These are phyloP conservation scores for Alternaria sp. DNA, from an alignment of 2,329 filamentous ascomycete genomes.

Conservation along the genomic window DNA sequence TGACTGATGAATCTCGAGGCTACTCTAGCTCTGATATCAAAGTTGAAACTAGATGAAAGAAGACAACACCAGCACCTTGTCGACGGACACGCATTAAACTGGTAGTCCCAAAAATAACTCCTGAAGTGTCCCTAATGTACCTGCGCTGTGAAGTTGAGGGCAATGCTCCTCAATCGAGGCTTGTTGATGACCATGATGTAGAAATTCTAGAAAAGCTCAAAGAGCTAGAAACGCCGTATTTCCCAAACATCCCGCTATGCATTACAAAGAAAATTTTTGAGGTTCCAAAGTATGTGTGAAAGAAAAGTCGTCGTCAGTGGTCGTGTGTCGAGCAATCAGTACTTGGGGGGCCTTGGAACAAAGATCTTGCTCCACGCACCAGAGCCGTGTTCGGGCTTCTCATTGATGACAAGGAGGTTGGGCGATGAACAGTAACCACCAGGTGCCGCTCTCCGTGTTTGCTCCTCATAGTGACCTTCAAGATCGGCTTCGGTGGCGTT, in stretches of 20 bases:
- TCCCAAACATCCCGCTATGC: slow-evolving; percentile 15
- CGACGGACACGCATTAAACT: slow-evolving; percentile 1
- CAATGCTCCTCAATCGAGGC: neutral
- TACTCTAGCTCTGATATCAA: neutral
- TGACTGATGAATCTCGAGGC: neutral
- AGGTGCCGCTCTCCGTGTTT: slow-evolving; percentile 57
- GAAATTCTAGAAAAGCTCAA: slow-evolving; percentile 2
- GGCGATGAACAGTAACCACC: slow-evolving; percentile 66
- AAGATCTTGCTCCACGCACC: slow-evolving; percentile 46
- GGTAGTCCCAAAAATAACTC: neutral
- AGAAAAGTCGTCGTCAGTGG: slow-evolving; percentile 7
- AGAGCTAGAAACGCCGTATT: slow-evolving; percentile 7
- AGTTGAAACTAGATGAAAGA: slow-evolving; percentile 3
- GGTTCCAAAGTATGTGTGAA: slow-evolving; percentile 20
- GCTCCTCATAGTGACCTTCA: slow-evolving; percentile 45
- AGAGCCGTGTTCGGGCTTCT: slow-evolving; percentile 41
- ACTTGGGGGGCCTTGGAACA: slow-evolving; percentile 31
- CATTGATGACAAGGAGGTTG: slow-evolving; percentile 60
- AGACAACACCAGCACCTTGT: neutral
- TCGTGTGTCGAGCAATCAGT: slow-evolving; percentile 13
- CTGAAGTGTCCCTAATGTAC: neutral
- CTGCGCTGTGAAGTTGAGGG: neutral
- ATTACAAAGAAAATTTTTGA: slow-evolving; percentile 11
- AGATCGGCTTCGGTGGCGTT: slow-evolving; percentile 37
- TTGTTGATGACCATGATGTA: neutral